phyloP scores from a whole-genome alignment of 345 rosid genomes.

The Gynandropsis gynandra region DNA sequence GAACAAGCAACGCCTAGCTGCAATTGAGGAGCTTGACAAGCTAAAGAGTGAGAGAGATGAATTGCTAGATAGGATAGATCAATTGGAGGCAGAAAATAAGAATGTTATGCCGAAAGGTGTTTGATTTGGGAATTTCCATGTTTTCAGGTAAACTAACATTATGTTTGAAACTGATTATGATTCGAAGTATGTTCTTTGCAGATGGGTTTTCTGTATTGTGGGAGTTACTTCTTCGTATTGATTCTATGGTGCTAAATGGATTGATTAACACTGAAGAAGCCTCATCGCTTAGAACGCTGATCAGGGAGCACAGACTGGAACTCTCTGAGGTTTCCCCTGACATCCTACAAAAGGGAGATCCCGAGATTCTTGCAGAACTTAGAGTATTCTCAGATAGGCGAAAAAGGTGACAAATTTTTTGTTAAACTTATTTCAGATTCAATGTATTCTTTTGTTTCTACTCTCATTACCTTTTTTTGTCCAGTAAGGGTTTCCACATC shows the following conservation, averaged over 20 bases:
- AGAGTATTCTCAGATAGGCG: slow-evolving; percentile 37
- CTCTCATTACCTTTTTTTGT: slow-evolving; percentile 12
- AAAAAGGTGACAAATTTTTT: slow-evolving; percentile 37
- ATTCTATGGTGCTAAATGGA: slow-evolving; percentile 64
- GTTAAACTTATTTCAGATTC: background rate
- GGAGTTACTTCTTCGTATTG: slow-evolving; percentile 70
- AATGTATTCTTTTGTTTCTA: background rate
- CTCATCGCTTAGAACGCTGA: slow-evolving; percentile 46
- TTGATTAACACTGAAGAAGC: slow-evolving; percentile 49
- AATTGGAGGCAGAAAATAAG: slow-evolving; percentile 37
- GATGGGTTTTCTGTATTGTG: slow-evolving; percentile 45
- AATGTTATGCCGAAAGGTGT: slow-evolving; percentile 35
- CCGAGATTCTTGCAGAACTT: slow-evolving; percentile 54
- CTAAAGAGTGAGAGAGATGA: slow-evolving; percentile 43
- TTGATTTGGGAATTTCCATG: background rate
- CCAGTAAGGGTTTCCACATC: slow-evolving; percentile 64
- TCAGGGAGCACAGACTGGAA: slow-evolving; percentile 39
- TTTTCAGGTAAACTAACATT: background rate
- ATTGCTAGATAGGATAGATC: slow-evolving; percentile 44
- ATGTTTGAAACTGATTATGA: background rate
- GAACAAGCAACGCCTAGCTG: slow-evolving; percentile 58
- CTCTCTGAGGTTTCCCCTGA: slow-evolving; percentile 41
- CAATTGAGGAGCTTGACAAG: slow-evolving; percentile 51
- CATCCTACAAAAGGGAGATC: slow-evolving; percentile 42
- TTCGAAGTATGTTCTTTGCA: slow-evolving; percentile 24